Base-by-base conservation (phyloP, 106 monocot genomes). In the Narthecium ossifragum region DNA sequence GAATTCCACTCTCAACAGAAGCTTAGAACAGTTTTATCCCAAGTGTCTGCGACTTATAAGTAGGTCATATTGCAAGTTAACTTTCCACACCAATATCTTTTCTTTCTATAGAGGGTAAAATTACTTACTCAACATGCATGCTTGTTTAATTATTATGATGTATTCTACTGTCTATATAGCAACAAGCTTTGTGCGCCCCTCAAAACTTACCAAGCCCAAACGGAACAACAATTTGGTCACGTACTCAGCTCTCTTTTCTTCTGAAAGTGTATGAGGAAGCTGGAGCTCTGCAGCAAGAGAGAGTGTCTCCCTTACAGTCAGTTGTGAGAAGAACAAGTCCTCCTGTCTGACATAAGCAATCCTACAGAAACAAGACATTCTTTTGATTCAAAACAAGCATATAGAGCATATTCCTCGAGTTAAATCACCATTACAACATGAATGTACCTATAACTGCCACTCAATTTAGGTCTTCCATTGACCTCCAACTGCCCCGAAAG, bases 311-410 rank as follows among this genome's bases (percentile, higher is more conserved):
- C 78, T 40, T 26, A 90, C 90, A 11, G 96, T 96, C 24, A 96
- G 66, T 64, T 96, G 90, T 29, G 96, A 96, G 73, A 96, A 96
- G 69, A 96, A 96, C 41, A 96, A 68, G 55, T 96, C 96, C 34
- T 96, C 90, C 50, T 96, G 96, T 51, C 96, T 80, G 57, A 96
- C 78, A 67, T 76, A 96, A 46, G 96, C 96, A 68, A 72, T 62
- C 76, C 90, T 96, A 63, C 65, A 79, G 53, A 58, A 62, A 30
- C 31, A 73, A 43, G 39, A 13, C 5, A 20, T 38, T 63, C 15
- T 4, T 22, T 33, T 38, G 5, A 11, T 13, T 45, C 26, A 26
- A 27, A 36, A 51, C n/a, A 39, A 39, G 9, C 31, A 64, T 53
- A 39, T 37, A 38, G 28, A 26, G n/a, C 2, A 51, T 10, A 23